These are phyloP conservation scores for Cotoneaster glaucophyllus DNA, from an alignment of 306 rosid genomes.

Conservation along the genomic window DNA sequence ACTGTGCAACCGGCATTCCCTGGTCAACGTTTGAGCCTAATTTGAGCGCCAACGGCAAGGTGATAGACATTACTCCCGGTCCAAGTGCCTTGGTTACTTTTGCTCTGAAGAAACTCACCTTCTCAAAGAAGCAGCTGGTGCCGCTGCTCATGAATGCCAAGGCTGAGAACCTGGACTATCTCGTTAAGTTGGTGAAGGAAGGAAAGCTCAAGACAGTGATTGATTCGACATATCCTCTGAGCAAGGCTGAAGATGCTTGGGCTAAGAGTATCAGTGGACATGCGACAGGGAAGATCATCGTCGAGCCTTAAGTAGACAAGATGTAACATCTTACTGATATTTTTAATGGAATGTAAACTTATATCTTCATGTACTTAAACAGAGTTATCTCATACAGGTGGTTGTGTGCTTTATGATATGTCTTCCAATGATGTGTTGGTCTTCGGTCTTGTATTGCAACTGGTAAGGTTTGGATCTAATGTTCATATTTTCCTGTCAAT, in stretches of 20 bases:
- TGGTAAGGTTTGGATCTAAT: too few relatives aligned
- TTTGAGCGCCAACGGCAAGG: slow-evolving; percentile 39
- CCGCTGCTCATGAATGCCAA: slow-evolving; percentile 25
- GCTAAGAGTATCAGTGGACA: slow-evolving; percentile 47
- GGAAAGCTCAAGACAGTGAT: slow-evolving; percentile 54
- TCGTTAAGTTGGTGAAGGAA: slow-evolving; percentile 44
- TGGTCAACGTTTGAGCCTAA: slow-evolving; percentile 61
- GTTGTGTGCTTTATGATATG: too few relatives aligned
- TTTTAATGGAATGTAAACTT: not conserved
- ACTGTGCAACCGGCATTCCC: slow-evolving; percentile 45
- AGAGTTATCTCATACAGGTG: too few relatives aligned
- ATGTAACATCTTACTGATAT: too few relatives aligned
- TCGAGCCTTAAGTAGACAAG: slow-evolving; percentile 23
- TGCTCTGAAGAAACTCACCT: slow-evolving; percentile 52
- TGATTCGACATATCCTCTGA: slow-evolving; percentile 53
- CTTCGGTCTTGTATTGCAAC: too few relatives aligned
- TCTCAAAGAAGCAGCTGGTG: slow-evolving; percentile 54
- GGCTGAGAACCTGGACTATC: slow-evolving; percentile 41
- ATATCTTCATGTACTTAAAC: not conserved
- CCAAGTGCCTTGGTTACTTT: slow-evolving; percentile 17
- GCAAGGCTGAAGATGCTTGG: slow-evolving; percentile 67
- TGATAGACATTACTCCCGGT: slow-evolving; percentile 44
- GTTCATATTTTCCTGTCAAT: too few relatives aligned
- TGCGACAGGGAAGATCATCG: slow-evolving; percentile 62
- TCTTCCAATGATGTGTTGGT: too few relatives aligned